Evolutionary conservation across 768 basidiomycete genomes (phyloP).

Genomic region (Termitomyces sp.): DNA sequence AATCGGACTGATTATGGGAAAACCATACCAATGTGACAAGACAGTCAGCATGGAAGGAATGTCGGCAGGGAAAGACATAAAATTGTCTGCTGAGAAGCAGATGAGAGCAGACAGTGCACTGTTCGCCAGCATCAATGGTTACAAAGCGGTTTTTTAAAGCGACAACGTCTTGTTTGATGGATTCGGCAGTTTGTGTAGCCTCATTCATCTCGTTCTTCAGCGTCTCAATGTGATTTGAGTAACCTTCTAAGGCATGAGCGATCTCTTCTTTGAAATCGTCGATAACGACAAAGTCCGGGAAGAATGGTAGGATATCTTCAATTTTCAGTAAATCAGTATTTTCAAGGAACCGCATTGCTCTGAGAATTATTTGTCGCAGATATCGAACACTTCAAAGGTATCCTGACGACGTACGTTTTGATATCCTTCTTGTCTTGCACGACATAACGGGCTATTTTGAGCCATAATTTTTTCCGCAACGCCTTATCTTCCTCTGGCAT

Average conservation of each 20-base stretch:
- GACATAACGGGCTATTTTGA: slow-evolving; percentile 98
- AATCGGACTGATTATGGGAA: background rate
- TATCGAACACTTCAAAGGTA: background rate
- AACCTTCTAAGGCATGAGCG: slow-evolving; percentile 90
- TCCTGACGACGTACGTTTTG: slow-evolving; percentile 69
- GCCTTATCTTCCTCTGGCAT: slow-evolving; percentile 88
- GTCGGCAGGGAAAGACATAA: slow-evolving; percentile 98
- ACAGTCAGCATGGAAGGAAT: slow-evolving; percentile 97
- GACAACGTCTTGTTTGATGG: slow-evolving; percentile 88
- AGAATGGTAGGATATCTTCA: slow-evolving; percentile 98
- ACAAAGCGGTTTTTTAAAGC: slow-evolving; percentile 86
- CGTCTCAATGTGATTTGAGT: slow-evolving; percentile 84
- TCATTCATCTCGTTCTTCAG: slow-evolving; percentile 96
- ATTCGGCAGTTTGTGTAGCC: slow-evolving; percentile 85
- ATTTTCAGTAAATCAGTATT: slow-evolving; percentile 94
- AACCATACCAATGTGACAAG: slow-evolving; percentile 82
- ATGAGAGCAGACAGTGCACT: slow-evolving; percentile 76
- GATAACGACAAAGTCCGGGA: slow-evolving; percentile 98
- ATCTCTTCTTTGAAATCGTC: slow-evolving; percentile 99
- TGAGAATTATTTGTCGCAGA: slow-evolving; percentile 24
- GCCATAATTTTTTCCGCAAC: slow-evolving; percentile 90
- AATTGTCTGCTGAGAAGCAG: slow-evolving; percentile 85
- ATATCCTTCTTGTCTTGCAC: slow-evolving; percentile 98
- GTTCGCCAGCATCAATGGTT: slow-evolving; percentile 83
- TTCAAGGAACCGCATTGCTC: slow-evolving; percentile 96